Base-by-base conservation (phyloP, 192 early-diverging fungal species). In the Mortierella hygrophila region DNA sequence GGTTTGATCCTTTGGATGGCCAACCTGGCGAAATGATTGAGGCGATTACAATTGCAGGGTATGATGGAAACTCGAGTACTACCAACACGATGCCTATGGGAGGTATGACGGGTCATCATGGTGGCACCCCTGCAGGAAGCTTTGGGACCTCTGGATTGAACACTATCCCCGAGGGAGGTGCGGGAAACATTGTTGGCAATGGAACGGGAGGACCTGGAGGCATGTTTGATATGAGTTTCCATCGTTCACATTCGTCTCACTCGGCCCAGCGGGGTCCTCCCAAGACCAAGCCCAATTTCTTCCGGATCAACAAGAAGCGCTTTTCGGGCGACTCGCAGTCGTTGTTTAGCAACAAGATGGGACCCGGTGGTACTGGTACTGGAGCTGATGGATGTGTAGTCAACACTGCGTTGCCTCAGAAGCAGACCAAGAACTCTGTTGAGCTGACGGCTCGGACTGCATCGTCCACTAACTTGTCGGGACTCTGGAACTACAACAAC, bases 291-390 rank as follows among this genome's bases (percentile, higher is more conserved):
- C 75, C 84, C 42, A 77, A 72, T 20, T 86, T 86, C 35, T 81
- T 86, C 49, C 60, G 84, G 35, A 86, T 77, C 21, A 84, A 84
- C 73, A 86, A 86, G 65, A 86, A 86, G 76, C 70, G 84, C 10
- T 74, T 81, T 41, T 86, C 84, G 11, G 84, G 84, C 15, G 84
- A 86, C 29, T 86, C 84, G 8, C 79, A 81, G 0, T 86, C 84
- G 4, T 38, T 85, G 29, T 78, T 80, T 16, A 60, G 44, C 20
- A 68, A 21, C 44, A 85, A 80, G 57, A 75, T 80, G 68, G 82
- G 82, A 2, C 76, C 57, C 20, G 81, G 81, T 4, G 46, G 38
- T 11, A 32, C 9, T 65, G 32, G n/a, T 38, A 55, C 44, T 3
- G 23, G 37, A 4, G n/a, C 55, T 2, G 82, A 79, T n/a, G 82